Conservation (phyloP, 441 rosid genomes). For the Breynia disticha region DNA sequence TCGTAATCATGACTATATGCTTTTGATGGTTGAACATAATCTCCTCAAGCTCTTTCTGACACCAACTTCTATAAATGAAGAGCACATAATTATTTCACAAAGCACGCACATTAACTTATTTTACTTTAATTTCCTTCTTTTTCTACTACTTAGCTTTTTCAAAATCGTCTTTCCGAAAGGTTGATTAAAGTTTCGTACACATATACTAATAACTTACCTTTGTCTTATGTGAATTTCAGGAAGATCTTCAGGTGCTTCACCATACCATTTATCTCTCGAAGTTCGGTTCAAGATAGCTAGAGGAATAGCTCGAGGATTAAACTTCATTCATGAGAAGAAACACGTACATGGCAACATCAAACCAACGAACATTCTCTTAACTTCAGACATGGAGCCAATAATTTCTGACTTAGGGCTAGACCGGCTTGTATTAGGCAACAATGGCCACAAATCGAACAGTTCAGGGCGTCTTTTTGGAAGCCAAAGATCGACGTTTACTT, state of each 20-base stretch:
- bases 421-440: constrained; percentile 25
- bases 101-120: too few relatives aligned
- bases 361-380: constrained; percentile 61
- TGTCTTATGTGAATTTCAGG: constrained; percentile 18
- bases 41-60: too few relatives aligned
- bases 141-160: too few relatives aligned
- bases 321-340: constrained; percentile 71
- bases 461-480: constrained; percentile 23
- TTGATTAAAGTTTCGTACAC: too few relatives aligned
- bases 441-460: constrained; percentile 16
- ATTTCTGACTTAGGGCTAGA: constrained; percentile 58
- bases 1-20: too few relatives aligned
- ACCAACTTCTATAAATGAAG: too few relatives aligned
- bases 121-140: too few relatives aligned
- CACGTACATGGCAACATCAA: constrained; percentile 67
- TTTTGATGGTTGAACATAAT: too few relatives aligned
- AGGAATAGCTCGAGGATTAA: constrained; percentile 71
- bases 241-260: constrained; percentile 38
- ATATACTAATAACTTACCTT: too few relatives aligned
- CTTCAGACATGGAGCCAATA: constrained; percentile 48
- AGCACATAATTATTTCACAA: too few relatives aligned
- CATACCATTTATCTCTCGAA: constrained; percentile 35
- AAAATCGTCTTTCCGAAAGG: too few relatives aligned
- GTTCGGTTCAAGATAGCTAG: constrained; percentile 60
- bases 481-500: constrained; percentile 19